phyloP scores from a whole-genome alignment of 1,284 basidiomycete genomes.

The Ceratobasidium sp. region DNA sequence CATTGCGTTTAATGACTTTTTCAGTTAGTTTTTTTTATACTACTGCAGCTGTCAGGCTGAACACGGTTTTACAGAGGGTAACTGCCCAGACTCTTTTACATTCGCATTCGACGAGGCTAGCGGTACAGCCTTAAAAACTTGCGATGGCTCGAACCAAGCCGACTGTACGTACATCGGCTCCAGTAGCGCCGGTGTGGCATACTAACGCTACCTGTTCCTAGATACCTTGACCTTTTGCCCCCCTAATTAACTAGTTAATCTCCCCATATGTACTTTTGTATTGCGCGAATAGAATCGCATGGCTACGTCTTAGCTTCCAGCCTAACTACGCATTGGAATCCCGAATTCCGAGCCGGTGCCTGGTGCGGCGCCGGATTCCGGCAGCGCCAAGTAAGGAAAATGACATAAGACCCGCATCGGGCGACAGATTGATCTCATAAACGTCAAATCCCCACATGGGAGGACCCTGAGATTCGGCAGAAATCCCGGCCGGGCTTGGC shows the following conservation, averaged over 20 bases:
- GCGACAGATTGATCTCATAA: constrained; percentile 13
- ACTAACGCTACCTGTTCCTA: constrained; percentile 19
- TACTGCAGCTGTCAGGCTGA: too few species aligned
- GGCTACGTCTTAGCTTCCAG: not conserved
- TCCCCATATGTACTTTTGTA: not conserved
- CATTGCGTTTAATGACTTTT: constrained; percentile 61
- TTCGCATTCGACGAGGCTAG: constrained; percentile 55
- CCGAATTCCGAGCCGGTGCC: constrained; percentile 10
- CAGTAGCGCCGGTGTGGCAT: not conserved
- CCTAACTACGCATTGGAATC: not conserved
- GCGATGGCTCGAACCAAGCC: constrained; percentile 30
- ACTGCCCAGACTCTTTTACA: constrained; percentile 48
- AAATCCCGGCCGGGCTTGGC: constrained; percentile 30
- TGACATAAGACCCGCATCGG: not conserved
- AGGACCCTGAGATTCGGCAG: constrained; percentile 6
- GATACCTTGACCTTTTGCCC: constrained; percentile 57
- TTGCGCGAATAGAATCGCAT: constrained; percentile 20
- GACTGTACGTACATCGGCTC: constrained; percentile 44
- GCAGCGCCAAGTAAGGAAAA: constrained; percentile 10
- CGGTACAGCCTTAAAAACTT: constrained; percentile 49
- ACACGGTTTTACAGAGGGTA: constrained; percentile 41
- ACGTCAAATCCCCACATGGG: not conserved
- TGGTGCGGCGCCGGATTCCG: not conserved
- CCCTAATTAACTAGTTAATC: not conserved
- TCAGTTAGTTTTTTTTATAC: constrained; percentile 50